A percentile compares a stretch with the other conserved stretches of the same genome.
Conservation (phyloP, 2,329 filamentous ascomycete genomes). For the Diplodia scrobiculata region DNA sequence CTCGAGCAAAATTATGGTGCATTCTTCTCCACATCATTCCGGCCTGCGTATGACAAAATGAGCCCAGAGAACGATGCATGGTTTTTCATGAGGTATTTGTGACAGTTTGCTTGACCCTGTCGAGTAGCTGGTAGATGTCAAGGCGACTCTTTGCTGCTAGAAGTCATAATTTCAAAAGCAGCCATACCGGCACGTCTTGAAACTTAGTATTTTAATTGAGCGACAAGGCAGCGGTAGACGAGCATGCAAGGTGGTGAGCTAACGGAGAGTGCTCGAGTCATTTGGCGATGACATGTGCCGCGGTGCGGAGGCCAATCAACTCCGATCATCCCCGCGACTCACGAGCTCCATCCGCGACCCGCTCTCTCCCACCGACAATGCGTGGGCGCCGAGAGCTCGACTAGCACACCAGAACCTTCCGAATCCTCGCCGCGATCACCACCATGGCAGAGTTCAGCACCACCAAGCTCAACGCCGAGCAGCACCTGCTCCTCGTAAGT, state of each 20-base stretch:
- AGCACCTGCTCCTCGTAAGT: constrained; percentile 72
- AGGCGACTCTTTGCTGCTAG: background rate
- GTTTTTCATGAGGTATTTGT: too few species aligned
- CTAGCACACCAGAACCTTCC: background rate
- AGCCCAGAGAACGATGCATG: background rate
- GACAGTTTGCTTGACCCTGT: background rate
- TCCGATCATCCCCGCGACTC: constrained; percentile 21
- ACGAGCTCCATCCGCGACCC: constrained; percentile 10
- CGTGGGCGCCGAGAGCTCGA: background rate
- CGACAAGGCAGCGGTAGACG: background rate
- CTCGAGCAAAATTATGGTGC: background rate
- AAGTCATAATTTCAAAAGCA: background rate
- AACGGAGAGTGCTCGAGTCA: background rate
- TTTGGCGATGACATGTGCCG: constrained; percentile 24
- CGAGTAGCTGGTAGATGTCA: background rate
- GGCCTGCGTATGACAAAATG: background rate
- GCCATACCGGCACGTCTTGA: background rate
- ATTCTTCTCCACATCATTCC: background rate
- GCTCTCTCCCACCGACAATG: constrained; percentile 15
- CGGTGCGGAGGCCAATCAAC: constrained; percentile 12
- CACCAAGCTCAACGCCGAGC: constrained; percentile 71
- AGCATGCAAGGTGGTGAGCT: background rate
- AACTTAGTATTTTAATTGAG: background rate
- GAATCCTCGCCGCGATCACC: background rate
- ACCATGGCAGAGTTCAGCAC: constrained; percentile 54